Evolutionary conservation across 257 asterid genomes (phyloP).

Genomic region (Ligustrum vulgare): DNA sequence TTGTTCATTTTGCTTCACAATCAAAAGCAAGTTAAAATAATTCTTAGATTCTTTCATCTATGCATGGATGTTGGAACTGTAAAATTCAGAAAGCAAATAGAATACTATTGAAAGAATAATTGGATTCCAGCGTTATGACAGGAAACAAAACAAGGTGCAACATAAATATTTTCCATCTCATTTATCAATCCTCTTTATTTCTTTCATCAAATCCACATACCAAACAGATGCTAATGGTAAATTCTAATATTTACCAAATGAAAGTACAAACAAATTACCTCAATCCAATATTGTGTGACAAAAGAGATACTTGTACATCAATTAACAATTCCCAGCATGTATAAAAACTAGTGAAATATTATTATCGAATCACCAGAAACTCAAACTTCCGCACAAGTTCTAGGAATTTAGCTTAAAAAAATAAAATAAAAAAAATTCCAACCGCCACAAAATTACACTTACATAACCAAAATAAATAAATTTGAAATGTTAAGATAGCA

Average conservation of each 20-base stretch:
- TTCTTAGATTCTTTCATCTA: neutral
- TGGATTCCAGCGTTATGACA: neutral
- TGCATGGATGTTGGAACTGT: neutral
- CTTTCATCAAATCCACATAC: neutral
- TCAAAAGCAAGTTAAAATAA: neutral
- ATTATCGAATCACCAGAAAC: neutral
- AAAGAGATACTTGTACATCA: neutral
- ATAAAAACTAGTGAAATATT: too few relatives aligned
- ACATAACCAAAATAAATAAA: too few relatives aligned
- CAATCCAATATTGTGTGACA: neutral
- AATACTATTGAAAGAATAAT: neutral
- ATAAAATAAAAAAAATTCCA: too few relatives aligned
- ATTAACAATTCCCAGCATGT: neutral
- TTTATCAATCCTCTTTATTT: neutral
- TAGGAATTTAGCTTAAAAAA: neutral
- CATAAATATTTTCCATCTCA: neutral
- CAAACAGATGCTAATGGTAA: neutral
- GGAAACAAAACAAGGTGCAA: neutral
- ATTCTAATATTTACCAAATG: neutral
- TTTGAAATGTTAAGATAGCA: too few relatives aligned
- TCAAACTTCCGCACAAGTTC: neutral
- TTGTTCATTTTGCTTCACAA: neutral
- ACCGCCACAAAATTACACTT: too few relatives aligned
- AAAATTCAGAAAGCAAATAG: neutral
- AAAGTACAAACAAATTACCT: neutral